A percentile compares a stretch with the other conserved stretches of the same genome.
phyloP scores from a whole-genome alignment of 176 grass and related monocot genomes.

The Hordeum vulgare region DNA sequence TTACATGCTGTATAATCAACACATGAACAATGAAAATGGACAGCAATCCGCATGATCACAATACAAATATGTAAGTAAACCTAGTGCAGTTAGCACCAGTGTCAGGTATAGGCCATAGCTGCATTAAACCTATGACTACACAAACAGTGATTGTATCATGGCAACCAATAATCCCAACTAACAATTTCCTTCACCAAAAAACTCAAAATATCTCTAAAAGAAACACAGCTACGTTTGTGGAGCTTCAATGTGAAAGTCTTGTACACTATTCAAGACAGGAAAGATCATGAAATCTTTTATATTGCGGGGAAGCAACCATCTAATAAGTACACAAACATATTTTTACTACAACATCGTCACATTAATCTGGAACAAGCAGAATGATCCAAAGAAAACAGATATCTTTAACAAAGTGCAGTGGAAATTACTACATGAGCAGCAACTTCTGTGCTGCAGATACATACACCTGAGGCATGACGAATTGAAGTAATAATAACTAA shows the following conservation, averaged over 20 bases:
- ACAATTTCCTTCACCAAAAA: neutral
- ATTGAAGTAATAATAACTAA: neutral
- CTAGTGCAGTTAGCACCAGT: neutral
- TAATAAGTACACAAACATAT: neutral
- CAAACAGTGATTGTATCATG: neutral
- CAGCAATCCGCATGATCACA: neutral
- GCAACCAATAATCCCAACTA: neutral
- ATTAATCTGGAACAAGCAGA: neutral
- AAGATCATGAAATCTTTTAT: neutral
- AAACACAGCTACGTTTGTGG: neutral
- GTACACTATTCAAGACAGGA: neutral
- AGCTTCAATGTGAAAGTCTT: neutral
- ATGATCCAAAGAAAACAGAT: conserved; percentile 7
- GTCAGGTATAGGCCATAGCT: conserved; percentile 9
- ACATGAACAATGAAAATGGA: neutral
- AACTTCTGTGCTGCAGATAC: neutral
- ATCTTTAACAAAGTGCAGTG: neutral
- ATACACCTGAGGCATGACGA: neutral
- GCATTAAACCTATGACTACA: neutral
- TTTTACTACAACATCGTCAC: neutral
- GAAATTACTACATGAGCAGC: neutral
- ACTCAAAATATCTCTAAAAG: conserved; percentile 1
- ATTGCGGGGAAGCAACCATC: neutral
- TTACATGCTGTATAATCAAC: conserved; percentile 7
- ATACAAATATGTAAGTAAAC: neutral